Evolutionary conservation across 768 basidiomycete genomes (phyloP), one percentile per base, ranked within the genome.

Genomic region (Termitomyces sp.): DNA sequence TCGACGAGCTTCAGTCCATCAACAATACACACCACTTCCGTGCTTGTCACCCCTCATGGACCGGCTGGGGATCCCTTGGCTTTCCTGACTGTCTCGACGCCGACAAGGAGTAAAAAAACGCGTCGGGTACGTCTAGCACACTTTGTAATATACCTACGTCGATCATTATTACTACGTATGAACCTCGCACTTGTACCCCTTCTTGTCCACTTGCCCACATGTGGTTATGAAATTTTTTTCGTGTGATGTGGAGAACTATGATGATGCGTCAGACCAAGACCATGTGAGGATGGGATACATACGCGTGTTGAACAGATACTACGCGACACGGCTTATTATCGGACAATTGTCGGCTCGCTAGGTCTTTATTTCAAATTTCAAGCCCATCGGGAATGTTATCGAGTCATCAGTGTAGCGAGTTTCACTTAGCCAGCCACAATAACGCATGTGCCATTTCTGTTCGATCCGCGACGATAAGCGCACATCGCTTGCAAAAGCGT

Each of bases 11-110:
- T 45, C 73, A 83, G 31, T 72, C 68, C 17, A 85, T 91, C 53
- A 80, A 87, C 74, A 83, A 88, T 75, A 82, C 79, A 4, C 70
- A 74, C 51, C 83, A 84, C 69, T 86, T 86, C 82, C 82, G 87
- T 60, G 86, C 80, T 56, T 89, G 86, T 74, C 80, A 81, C 66
- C 86, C 87, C 11, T 69, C 25, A 1, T 42, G 60, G 60, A 65
- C 64, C 11, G 64, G 64, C 52, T 65, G 54, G 50, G 64, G 64
- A n/a, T 65, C 64, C 20, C 64, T 65, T 31, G 64, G 64, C 31
- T 65, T 65, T 56, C 61, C 64, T 43, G 64, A 65, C 61, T 65
- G 64, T 57, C 62, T 63, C 48, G 64, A 65, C 25, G 59, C 64
- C 2, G 61, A 65, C 56, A 58, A 62, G 56, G 40, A 56, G 32